A percentile compares a stretch with the other conserved stretches of the same genome.
Evolutionary conservation across 2,329 filamentous ascomycete species (phyloP).

Genomic region (Penicillium griseofulvum): DNA sequence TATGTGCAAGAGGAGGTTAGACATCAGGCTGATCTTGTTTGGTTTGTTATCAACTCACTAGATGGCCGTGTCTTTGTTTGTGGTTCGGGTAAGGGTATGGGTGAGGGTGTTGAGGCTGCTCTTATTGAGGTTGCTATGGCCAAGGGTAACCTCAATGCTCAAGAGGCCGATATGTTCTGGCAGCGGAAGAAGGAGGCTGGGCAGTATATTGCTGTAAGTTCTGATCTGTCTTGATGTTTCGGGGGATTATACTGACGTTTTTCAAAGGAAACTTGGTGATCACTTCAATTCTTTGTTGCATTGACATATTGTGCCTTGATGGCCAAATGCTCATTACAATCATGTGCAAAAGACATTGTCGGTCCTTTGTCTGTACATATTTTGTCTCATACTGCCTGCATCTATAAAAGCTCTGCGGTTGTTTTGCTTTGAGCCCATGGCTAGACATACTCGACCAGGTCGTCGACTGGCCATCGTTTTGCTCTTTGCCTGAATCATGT

Average conservation of each 20-base stretch:
- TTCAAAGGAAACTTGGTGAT: constrained; percentile 38
- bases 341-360: not conserved
- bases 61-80: constrained; percentile 96
- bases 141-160: constrained; percentile 79
- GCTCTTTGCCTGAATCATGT: constrained; percentile 1
- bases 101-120: constrained; percentile 87
- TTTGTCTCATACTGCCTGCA: not conserved
- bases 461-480: not conserved
- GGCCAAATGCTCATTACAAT: not conserved
- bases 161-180: constrained; percentile 88
- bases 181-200: constrained; percentile 84
- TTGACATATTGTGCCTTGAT: not conserved
- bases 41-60: constrained; percentile 95
- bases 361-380: not conserved
- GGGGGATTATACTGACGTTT: constrained; percentile 1
- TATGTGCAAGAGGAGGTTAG: constrained; percentile 97
- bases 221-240: not conserved
- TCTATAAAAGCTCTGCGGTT: not conserved
- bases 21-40: constrained; percentile 91
- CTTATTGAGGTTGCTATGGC: constrained; percentile 87
- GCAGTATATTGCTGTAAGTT: constrained; percentile 80
- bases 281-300: not conserved
- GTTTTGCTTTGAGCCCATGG: not conserved
- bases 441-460: not conserved
- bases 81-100: constrained; percentile 93